These are phyloP conservation scores for Lobosporangium transversale DNA, from an alignment of 192 early-diverging fungal species.

Conservation along the genomic window DNA sequence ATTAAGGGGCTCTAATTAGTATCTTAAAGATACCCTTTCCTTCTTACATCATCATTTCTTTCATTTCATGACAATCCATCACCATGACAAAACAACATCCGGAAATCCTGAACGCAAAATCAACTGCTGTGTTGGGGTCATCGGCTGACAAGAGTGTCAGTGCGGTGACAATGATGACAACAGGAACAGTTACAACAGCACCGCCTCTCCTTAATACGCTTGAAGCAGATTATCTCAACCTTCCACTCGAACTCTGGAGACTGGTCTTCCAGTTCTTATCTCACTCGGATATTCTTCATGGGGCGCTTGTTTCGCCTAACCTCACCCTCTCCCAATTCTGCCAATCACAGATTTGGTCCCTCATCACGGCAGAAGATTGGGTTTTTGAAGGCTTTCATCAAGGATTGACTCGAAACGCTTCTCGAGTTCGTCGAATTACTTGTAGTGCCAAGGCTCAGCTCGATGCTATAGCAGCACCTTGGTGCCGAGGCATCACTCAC, in stretches of 20 bases:
- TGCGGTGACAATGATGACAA: no score
- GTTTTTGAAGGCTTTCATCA: constrained; percentile 18
- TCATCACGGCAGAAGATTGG: constrained; percentile 25
- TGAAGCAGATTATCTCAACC: constrained; percentile 8
- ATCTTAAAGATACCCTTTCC: no score
- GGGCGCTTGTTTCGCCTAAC: constrained; percentile 22
- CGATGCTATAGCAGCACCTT: constrained; percentile 7
- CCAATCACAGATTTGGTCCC: constrained; percentile 39
- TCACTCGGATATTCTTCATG: constrained; percentile 14
- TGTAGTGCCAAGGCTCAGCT: constrained; percentile 17
- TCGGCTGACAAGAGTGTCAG: no score
- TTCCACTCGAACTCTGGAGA: constrained; percentile 31
- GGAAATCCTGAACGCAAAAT: no score
- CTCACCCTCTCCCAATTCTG: constrained; percentile 27
- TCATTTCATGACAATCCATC: no score
- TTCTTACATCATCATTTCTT: no score
- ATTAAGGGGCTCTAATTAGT: no score
- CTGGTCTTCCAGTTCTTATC: constrained; percentile 22
- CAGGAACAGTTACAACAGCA: no score
- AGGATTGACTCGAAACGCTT: constrained; percentile 14
- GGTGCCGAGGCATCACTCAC: constrained; percentile 23
- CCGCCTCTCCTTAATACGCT: no score
- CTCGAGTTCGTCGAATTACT: constrained; percentile 5
- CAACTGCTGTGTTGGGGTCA: no score
- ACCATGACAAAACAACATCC: no score